Conservation (phyloP, 2,329 filamentous ascomycete species). For the Cladosporium colombiae region DNA sequence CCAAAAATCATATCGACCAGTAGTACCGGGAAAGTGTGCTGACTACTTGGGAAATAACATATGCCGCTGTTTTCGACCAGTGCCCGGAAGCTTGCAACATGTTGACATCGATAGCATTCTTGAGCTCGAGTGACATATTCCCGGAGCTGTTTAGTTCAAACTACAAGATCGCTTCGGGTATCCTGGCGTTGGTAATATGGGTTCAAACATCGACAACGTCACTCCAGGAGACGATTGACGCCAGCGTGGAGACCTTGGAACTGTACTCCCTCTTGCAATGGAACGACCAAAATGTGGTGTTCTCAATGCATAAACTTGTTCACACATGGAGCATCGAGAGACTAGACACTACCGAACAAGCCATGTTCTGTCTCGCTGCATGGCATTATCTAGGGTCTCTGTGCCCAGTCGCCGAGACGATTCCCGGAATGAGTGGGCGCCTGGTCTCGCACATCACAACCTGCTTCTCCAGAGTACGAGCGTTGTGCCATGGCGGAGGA, state of each 20-base stretch:
- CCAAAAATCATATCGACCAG: slow-evolving; percentile 22
- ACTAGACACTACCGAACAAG: background rate
- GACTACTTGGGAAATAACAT: slow-evolving; percentile 30
- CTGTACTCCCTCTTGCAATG: slow-evolving; percentile 26
- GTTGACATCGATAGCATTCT: background rate
- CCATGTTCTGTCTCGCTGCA: background rate
- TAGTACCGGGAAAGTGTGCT: slow-evolving; percentile 32
- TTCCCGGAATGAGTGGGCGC: background rate
- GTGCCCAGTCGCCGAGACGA: background rate
- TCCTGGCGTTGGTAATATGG: background rate
- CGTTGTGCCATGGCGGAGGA: background rate
- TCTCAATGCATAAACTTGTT: slow-evolving; percentile 31
- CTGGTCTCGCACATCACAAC: background rate
- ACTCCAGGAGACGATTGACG: background rate
- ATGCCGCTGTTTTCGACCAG: slow-evolving; percentile 21
- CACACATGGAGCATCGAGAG: slow-evolving; percentile 26
- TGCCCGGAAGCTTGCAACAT: slow-evolving; percentile 25
- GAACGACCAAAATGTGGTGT: slow-evolving; percentile 26
- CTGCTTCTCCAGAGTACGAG: background rate
- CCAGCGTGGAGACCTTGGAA: slow-evolving; percentile 18
- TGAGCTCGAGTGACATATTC: background rate
- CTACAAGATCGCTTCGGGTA: background rate
- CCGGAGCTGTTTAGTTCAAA: background rate
- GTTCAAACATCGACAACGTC: background rate
- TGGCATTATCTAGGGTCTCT: background rate